A percentile compares a stretch with the other conserved stretches of the same genome.
These are phyloP conservation scores for Aspergillus brunneoviolaceus DNA, from an alignment of 2,329 filamentous ascomycete species.

Conservation along the genomic window DNA sequence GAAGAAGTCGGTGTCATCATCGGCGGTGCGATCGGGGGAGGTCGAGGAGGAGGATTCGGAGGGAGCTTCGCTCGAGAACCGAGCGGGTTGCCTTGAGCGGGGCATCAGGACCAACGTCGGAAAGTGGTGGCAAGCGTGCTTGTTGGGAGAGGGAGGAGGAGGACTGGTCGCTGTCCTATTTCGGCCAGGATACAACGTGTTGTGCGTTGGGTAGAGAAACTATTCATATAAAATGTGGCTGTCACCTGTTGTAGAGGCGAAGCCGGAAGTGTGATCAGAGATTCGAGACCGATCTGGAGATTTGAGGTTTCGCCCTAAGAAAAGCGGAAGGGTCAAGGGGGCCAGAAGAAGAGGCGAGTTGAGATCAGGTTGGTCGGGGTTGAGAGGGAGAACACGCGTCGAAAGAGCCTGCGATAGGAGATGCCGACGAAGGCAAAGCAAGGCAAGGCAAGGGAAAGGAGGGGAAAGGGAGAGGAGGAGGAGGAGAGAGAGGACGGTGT, in stretches of 20 bases:
- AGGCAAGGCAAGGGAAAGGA: conserved; percentile 18
- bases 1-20: conserved; percentile 93
- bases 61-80: conserved; percentile 40
- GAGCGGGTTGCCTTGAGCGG: conserved; percentile 37
- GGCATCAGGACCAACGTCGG: conserved; percentile 29
- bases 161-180: conserved; percentile 4
- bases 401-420: conserved; percentile 18
- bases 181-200: conserved; percentile 8
- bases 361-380: conserved; percentile 5
- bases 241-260: neutral
- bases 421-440: conserved; percentile 13
- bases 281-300: neutral
- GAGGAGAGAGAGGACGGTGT: conserved; percentile 8
- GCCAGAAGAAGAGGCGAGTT: conserved; percentile 1
- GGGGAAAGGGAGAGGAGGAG: conserved; percentile 7
- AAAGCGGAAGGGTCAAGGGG: neutral
- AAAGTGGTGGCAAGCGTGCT: neutral
- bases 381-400: conserved; percentile 20
- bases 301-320: neutral
- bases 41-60: conserved; percentile 47
- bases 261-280: neutral
- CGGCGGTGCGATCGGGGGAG: conserved; percentile 59
- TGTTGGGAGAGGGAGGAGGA: conserved; percentile 3
- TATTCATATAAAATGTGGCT: neutral
- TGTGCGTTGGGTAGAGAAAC: neutral